Evolutionary conservation across 2,329 filamentous ascomycete species (phyloP), one percentile per base, ranked within the genome.

Genomic region (Aureobasidium sp.): DNA sequence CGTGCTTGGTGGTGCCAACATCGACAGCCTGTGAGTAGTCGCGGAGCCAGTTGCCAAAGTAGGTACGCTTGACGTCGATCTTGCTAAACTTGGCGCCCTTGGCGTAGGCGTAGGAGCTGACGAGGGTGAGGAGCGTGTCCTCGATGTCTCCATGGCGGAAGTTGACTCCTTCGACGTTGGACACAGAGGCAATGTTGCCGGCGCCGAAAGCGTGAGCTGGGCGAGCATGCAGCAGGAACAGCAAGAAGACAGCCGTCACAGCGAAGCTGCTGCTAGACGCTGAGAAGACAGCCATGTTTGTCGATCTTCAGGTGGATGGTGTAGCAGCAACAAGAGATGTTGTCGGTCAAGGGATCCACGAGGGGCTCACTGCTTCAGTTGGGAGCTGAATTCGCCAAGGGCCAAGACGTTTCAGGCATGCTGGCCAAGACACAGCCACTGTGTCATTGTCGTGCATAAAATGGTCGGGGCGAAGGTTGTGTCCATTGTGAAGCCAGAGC

Each of bases 11-110:
- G 9, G 80, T 82, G 8, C 79, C 81, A 31, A 79, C 78, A 69
- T 84, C 81, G 60, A 84, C 78, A 64, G 82, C 80, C 74, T 84
- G 75, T 15, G 69, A 79, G 70, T 83, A 83, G 68, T 82, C 80
- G 60, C 80, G 77, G 36, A 73, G 64, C 75, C 76, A 76, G 65
- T 77, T 76, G 64, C 77, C 72, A 70, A 79, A 74, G 68, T 72
- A 66, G 45, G 74, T 66, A 51, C 72, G 69, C 68, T 73, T 73
- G 61, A 75, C 60, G 57, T 67, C 66, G 55, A 70, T 66, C 70
- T 76, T 77, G 70, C 77, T 78, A 64, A 68, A 70, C 61, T 69
- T 69, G 44, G 65, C 62, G 12, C 67, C 67, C 53, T 55, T 58
- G 37, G 53, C 62, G 41, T 63, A 63, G 37, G 62, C 62, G 47